Evolutionary conservation across 306 rosid genomes (phyloP), one percentile per base, ranked within the genome.

Genomic region (Quercus aquifolioides): DNA sequence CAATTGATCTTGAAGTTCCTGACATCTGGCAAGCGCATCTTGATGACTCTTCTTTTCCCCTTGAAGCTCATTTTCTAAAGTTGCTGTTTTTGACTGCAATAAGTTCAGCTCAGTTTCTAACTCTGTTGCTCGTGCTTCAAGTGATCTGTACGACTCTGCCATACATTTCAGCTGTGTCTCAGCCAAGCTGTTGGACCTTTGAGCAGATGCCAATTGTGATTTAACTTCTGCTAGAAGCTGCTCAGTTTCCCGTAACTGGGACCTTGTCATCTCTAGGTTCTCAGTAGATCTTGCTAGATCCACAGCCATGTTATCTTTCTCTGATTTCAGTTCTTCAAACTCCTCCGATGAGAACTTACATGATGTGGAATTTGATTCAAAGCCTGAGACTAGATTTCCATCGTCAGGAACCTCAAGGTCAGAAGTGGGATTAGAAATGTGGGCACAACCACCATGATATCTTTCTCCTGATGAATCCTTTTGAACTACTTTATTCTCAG

Each of bases 121-220:
- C 81, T 89, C 98, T 19, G 84, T 86, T 31, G 97, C 84, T 33
- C 93, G 93, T 35, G 86, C 82, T 86, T 96, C 99, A 72, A 96
- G 97, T 74, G 97, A 90, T 71, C 96, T 86, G 83, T 96, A 96
- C 0, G 99, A 96, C 79, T 96, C 98, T 74, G 96, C 98, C 99
- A 96, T 93, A 74, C 99, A 96, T 84, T 91, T 96, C 62, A 96
- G 90, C 92, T 96, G 99, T 2, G 99, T 96, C 86, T 96, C 99
- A 55, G 94, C 82, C 78, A 96, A 83, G 87, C 97, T 87, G 86
- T 93, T 96, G 51, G 99, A 89, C 41, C 86, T 91, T 79, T 84
- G 83, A 78, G 93, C 90, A 72, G 95, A 91, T 75, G 93, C 88
- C 80, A 96, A 84, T 23, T 91, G 94, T 82, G 86, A 91, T 85